phyloP scores from a whole-genome alignment of 1,284 basidiomycete genomes.

The Schizophyllum amplum region DNA sequence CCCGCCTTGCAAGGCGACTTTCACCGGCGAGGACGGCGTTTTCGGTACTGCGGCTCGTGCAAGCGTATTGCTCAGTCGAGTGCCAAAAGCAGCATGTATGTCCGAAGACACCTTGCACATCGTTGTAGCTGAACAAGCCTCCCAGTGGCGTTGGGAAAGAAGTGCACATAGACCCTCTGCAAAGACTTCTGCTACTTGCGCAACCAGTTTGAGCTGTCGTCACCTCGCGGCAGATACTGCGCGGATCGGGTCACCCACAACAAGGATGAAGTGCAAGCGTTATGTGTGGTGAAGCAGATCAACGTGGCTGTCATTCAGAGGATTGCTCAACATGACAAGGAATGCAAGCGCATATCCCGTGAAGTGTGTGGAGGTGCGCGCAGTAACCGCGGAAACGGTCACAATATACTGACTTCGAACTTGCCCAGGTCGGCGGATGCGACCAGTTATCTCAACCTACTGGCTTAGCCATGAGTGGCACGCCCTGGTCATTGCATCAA shows the following conservation, averaged over 20 bases:
- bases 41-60: neutral
- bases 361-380: neutral
- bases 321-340: neutral
- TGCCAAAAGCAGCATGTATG: neutral
- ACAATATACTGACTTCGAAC: neutral
- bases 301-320: neutral
- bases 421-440: neutral
- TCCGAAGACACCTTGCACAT: neutral
- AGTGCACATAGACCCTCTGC: neutral
- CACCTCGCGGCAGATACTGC: neutral
- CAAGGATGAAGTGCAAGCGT: neutral
- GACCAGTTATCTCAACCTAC: neutral
- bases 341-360: neutral
- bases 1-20: neutral
- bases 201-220: neutral
- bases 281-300: neutral
- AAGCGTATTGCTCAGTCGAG: neutral
- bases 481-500: too few species aligned
- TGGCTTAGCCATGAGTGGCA: too few species aligned
- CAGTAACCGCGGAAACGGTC: neutral
- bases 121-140: neutral
- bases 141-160: neutral
- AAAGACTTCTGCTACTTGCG: neutral
- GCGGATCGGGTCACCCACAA: neutral
- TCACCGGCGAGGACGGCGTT: neutral